Base-by-base conservation (phyloP, 305 asterid genomes). In the Fraxinus greggii region DNA sequence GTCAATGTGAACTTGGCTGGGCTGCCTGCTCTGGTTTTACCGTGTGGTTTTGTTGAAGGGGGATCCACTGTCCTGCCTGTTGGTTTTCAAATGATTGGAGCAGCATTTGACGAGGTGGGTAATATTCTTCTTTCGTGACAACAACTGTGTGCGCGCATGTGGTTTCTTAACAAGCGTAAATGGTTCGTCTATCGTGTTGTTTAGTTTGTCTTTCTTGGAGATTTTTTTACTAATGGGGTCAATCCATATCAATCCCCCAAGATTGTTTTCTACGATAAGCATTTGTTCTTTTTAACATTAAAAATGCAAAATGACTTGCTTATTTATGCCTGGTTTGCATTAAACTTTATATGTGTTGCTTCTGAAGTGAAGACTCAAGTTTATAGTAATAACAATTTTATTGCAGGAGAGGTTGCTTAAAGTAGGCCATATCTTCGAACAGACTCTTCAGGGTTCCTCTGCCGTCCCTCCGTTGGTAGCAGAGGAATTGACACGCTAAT, bases 1-100 rank as follows among this genome's bases (percentile, higher is more conserved):
- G 98, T 95, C 35, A 96, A 96, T 84, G 98, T 96, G 76, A 96
- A 96, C 92, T 88, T 94, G 93, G 97, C 98, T 85, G 99, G 99
- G 69, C 89, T 96, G 51, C 98, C 98, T 72, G 99, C 99, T 15
- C 86, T 96, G 84, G 99, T 94, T 88, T 83, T 96, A 83, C 98
- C 99, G 0, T 96, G 99, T 89, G 99, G 99, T 80, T 88, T 92
- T 86, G 92, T 86, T 80, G 84, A 87, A 77, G 92, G 90, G 79
- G 97, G 87, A 8, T 81, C 92, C 45, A 86, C 86, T 75, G 81
- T 88, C 75, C 90, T 96, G 76, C 98, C 98, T 2, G 91, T 94
- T 77, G 99, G 99, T 56, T 36, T 93, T 83, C 99, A 96, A 90
- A 92, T 96, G 92, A 94, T 96, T 63, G 98, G 99, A 82, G 92